Evolutionary conservation across 306 rosid genomes (phyloP).

Genomic region (Vigna mungo): DNA sequence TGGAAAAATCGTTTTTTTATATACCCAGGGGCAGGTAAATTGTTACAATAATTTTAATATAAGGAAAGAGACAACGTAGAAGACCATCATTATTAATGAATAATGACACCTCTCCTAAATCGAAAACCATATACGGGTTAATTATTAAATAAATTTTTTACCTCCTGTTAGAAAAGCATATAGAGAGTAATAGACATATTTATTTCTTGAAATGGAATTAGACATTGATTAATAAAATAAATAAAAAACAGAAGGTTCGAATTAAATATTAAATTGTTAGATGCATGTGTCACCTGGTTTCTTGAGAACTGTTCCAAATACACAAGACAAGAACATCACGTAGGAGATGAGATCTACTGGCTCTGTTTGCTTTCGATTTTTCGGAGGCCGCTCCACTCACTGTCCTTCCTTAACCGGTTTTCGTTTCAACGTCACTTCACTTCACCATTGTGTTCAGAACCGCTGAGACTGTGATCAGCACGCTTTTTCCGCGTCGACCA

Average conservation of each 20-base stretch:
- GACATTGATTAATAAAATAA: background rate
- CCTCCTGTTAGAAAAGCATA: background rate
- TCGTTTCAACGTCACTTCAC: slow-evolving; percentile 19
- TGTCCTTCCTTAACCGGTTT: slow-evolving; percentile 6
- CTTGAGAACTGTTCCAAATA: slow-evolving; percentile 44
- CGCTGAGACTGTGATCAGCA: background rate
- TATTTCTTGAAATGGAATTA: background rate
- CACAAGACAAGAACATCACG: slow-evolving; percentile 17
- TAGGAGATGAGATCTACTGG: slow-evolving; percentile 49
- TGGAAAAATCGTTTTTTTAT: background rate
- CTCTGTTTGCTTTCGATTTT: slow-evolving; percentile 18
- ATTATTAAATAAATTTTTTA: background rate
- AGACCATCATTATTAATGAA: background rate
- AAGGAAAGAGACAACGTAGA: background rate
- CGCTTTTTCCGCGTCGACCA: slow-evolving; percentile 26
- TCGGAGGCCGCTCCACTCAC: background rate
- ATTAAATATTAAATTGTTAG: slow-evolving; percentile 27
- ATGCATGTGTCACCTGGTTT: slow-evolving; percentile 52
- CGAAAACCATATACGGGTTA: background rate
- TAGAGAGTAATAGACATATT: background rate
- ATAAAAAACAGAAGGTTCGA: slow-evolving; percentile 49
- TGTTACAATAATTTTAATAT: background rate
- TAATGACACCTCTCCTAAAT: slow-evolving; percentile 25
- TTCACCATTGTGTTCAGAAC: slow-evolving; percentile 7
- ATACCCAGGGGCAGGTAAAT: background rate